Evolutionary conservation across 2,329 filamentous ascomycete genomes (phyloP).

Genomic region (Keithomyces neogunnii): DNA sequence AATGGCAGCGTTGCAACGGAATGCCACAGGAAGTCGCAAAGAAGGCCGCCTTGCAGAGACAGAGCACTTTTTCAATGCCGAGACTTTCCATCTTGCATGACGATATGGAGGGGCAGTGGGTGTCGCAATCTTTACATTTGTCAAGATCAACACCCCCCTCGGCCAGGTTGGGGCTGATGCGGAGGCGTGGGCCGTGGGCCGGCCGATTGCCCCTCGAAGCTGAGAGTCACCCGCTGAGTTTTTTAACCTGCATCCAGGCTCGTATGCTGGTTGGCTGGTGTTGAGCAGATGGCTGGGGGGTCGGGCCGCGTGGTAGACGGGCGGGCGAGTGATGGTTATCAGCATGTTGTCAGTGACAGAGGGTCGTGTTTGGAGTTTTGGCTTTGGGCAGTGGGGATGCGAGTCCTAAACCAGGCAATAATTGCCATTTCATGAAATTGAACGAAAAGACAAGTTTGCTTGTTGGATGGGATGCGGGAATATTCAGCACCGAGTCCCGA

Average conservation of each 20-base stretch:
- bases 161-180: neutral
- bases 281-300: neutral
- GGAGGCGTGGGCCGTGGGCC: neutral
- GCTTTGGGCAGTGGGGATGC: too few species aligned
- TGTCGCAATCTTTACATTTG: too few species aligned
- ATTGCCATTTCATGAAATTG: too few species aligned
- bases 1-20: neutral
- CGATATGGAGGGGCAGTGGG: neutral
- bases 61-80: neutral
- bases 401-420: too few species aligned
- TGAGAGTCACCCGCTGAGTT: neutral
- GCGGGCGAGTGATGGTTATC: too few species aligned
- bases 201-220: neutral
- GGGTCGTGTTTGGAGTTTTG: too few species aligned
- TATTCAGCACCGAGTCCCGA: too few species aligned
- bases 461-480: too few species aligned
- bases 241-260: neutral
- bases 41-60: neutral
- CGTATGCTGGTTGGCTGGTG: neutral
- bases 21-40: neutral
- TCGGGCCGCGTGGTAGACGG: too few species aligned
- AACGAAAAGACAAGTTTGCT: too few species aligned
- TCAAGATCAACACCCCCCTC: too few species aligned
- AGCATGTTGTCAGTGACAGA: too few species aligned
- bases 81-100: slow-evolving; percentile 1